Evolutionary conservation across 768 basidiomycete genomes (phyloP).

Genomic region (Trametes sanguinea): DNA sequence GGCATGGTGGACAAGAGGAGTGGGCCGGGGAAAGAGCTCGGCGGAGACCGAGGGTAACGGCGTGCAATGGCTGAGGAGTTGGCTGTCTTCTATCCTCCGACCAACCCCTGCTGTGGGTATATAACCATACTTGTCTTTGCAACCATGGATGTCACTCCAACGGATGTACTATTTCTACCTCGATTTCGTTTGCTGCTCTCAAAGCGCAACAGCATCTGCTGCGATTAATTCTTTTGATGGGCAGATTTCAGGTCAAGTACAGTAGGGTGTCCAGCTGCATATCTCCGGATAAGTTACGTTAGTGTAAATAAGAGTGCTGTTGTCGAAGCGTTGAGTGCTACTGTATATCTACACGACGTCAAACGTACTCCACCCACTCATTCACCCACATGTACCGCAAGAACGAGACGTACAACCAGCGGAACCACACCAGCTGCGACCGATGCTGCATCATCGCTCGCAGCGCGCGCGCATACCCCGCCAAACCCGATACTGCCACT

Average conservation of each 20-base stretch:
- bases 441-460: constrained; percentile 71
- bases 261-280: no score
- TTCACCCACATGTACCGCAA: constrained; percentile 95
- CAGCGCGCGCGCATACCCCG: constrained; percentile 57
- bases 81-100: constrained; percentile 26
- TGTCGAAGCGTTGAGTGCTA: no score
- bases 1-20: constrained; percentile 24
- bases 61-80: constrained; percentile 45
- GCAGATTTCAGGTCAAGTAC: no score
- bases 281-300: no score
- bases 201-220: no score
- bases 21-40: constrained; percentile 10
- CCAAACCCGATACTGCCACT: constrained; percentile 58
- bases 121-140: no score
- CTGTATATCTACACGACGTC: no score
- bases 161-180: no score
- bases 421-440: constrained; percentile 87
- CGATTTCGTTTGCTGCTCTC: no score
- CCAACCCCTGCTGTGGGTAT: background rate
- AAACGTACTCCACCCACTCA: constrained; percentile 57
- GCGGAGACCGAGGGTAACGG: constrained; percentile 39
- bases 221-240: no score
- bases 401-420: constrained; percentile 78
- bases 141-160: no score
- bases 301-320: no score